Conservation (phyloP, 805 yeast species). For the Teunomyces funiuensis region DNA sequence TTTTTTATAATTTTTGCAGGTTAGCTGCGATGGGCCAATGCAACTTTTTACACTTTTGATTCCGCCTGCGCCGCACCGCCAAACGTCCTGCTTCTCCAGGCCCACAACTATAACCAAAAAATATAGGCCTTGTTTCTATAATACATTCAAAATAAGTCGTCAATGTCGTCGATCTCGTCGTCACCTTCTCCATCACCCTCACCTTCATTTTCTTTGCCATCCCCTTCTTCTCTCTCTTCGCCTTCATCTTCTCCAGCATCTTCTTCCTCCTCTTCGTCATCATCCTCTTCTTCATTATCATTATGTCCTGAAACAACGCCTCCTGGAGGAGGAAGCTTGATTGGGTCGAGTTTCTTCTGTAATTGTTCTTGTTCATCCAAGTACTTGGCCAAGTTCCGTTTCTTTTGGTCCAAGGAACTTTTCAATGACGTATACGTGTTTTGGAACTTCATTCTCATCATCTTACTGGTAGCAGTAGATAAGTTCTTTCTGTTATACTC, state of each 20-base stretch:
- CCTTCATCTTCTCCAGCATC: conserved; percentile 22
- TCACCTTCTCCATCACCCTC: conserved; percentile 13
- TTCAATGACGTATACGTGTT: conserved; percentile 77
- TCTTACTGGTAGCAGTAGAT: conserved; percentile 73
- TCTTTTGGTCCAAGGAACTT: conserved; percentile 79
- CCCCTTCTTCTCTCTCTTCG: conserved; percentile 27
- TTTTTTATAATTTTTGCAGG: background rate
- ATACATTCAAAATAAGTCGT: conserved; percentile 32
- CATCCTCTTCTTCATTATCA: conserved; percentile 14
- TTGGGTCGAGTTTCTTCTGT: conserved; percentile 22
- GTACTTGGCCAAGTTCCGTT: conserved; percentile 52
- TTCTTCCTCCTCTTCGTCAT: conserved; percentile 13
- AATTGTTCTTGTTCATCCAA: conserved; percentile 27
- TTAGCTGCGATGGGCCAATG: background rate
- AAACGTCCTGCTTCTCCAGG: too few species aligned
- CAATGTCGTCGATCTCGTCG: conserved; percentile 36
- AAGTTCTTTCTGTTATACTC: conserved; percentile 72
- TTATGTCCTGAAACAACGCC: conserved; percentile 2
- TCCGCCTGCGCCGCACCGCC: background rate
- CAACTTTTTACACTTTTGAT: background rate
- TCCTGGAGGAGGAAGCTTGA: conserved; percentile 19
- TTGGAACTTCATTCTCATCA: conserved; percentile 81
- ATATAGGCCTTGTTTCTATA: background rate
- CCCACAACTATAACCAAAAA: too few species aligned
- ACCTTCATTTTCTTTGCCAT: conserved; percentile 15